phyloP scores from a whole-genome alignment of 192 early-diverging fungal species.

The Entomortierella beljakovae region DNA sequence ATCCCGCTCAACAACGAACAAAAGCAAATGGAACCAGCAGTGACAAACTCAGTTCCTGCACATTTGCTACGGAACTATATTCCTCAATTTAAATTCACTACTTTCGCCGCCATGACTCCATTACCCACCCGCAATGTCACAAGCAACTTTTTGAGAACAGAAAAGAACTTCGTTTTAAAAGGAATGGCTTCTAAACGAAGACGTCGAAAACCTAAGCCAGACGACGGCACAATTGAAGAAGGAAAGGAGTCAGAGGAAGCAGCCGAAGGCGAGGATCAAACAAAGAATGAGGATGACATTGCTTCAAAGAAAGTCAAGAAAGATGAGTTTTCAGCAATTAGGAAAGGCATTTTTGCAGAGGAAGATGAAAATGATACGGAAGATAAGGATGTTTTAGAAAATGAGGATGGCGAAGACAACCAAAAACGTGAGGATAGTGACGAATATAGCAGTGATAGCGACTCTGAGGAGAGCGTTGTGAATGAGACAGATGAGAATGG shows the following conservation, averaged over 20 bases:
- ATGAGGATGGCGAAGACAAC: constrained; percentile 8
- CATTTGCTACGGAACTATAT: constrained; percentile 19
- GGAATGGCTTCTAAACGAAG: constrained; percentile 24
- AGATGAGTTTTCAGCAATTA: constrained; percentile 54
- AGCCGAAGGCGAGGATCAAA: not conserved
- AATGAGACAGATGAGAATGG: constrained; percentile 50
- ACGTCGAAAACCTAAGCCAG: constrained; percentile 28
- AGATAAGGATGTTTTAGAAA: not conserved
- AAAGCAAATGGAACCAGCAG: not conserved
- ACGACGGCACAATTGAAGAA: constrained; percentile 12
- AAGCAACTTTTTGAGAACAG: constrained; percentile 58
- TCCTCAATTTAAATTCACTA: constrained; percentile 64
- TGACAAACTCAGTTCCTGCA: not conserved
- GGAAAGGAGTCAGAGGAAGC: constrained; percentile 2
- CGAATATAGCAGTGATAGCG: constrained; percentile 36
- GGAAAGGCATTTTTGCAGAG: constrained; percentile 39
- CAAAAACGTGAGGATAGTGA: constrained; percentile 8
- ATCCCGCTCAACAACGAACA: not conserved
- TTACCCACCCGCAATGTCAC: constrained; percentile 63
- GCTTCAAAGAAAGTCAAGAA: constrained; percentile 54
- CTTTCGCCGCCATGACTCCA: constrained; percentile 59
- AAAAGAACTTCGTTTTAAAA: constrained; percentile 60
- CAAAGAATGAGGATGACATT: not conserved
- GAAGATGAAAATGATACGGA: constrained; percentile 19
- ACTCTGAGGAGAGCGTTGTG: constrained; percentile 43